phyloP scores from a whole-genome alignment of 179 eudicot species.

The Spergularia azorica region DNA sequence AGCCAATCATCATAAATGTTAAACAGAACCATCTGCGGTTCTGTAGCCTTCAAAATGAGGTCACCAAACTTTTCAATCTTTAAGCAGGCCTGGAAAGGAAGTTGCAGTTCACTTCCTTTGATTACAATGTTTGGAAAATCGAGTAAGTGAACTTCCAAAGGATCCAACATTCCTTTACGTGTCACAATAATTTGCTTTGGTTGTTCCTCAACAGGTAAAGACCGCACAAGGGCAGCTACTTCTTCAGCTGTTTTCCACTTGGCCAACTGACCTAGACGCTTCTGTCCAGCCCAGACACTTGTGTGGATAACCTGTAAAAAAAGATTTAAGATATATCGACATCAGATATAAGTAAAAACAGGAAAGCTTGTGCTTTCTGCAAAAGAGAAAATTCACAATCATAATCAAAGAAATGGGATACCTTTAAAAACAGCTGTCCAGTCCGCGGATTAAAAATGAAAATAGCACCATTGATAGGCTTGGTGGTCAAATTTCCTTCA shows the following conservation, averaged over 20 bases:
- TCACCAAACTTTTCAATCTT: conserved; percentile 99
- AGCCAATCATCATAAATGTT: conserved; percentile 99
- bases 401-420: conserved; percentile 20
- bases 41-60: conserved; percentile 91
- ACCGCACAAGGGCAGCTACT: conserved; percentile 95
- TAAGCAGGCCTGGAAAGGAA: conserved; percentile 99
- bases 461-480: conserved; percentile 98
- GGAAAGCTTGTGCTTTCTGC: not conserved
- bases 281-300: conserved; percentile 99
- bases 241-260: conserved; percentile 99
- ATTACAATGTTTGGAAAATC: conserved; percentile 99
- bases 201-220: conserved; percentile 98
- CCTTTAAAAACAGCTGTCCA: conserved; percentile 96
- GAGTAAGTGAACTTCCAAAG: conserved; percentile 93
- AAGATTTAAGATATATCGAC: conserved; percentile 11
- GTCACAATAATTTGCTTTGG: conserved; percentile 97
- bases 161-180: conserved; percentile 98
- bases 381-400: not conserved
- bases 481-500: conserved; percentile 97
- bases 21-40: conserved; percentile 98
- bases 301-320: conserved; percentile 90
- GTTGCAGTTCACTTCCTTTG: conserved; percentile 96
- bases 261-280: conserved; percentile 98
- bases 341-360: not conserved
- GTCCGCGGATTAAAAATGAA: conserved; percentile 96